phyloP scores from a whole-genome alignment of 495 filamentous ascomycete genomes.

The Lophium mytilinum region DNA sequence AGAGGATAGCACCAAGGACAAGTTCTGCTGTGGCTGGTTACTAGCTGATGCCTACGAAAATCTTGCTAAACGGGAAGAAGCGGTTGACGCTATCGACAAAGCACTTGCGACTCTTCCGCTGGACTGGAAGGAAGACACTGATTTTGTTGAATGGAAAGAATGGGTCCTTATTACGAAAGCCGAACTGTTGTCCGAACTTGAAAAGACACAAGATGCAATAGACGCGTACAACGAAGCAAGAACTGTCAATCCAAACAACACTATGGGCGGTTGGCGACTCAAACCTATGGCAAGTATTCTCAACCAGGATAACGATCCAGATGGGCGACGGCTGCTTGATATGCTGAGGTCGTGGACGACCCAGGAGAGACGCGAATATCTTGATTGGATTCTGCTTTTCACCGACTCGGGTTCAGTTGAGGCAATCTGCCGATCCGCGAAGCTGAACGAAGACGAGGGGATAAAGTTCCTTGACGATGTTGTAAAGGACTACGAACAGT shows the following conservation, averaged over 20 bases:
- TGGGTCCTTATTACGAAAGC: not conserved
- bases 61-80: too few relatives aligned
- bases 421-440: not conserved
- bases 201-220: conserved; percentile 1
- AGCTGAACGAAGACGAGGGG: not conserved
- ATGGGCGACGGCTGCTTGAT: not conserved
- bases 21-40: too few relatives aligned
- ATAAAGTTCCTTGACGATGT: not conserved
- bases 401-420: not conserved
- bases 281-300: not conserved
- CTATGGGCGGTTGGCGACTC: not conserved
- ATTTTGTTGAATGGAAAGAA: not conserved
- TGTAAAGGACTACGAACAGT: not conserved
- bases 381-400: not conserved
- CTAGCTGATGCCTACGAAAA: too few relatives aligned
- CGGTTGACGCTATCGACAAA: too few relatives aligned
- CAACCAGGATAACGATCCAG: not conserved
- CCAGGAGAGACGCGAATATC: not conserved
- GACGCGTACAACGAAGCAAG: conserved; percentile 7
- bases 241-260: not conserved
- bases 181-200: not conserved
- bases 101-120: too few relatives aligned
- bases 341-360: not conserved
- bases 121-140: too few relatives aligned
- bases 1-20: too few relatives aligned